These are phyloP conservation scores for Eragrostis curvula DNA, from an alignment of 176 grass and related monocot genomes.

Conservation along the genomic window DNA sequence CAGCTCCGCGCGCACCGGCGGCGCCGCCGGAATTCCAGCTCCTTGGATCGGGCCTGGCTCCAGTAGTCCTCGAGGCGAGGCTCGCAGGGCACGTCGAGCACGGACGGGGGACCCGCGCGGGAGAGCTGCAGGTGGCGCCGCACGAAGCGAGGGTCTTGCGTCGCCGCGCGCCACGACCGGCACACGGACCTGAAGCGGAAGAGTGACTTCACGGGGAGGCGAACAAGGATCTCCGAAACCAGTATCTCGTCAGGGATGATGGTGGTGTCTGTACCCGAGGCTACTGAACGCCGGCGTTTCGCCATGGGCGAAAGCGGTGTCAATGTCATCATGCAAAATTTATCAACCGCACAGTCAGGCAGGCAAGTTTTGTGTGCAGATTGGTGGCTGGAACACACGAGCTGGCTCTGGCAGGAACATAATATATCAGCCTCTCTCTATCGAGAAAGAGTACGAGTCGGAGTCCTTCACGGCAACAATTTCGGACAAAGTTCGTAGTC, in stretches of 20 bases:
- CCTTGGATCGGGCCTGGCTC: neutral
- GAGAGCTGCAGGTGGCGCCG: conserved; percentile 11
- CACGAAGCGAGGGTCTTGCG: neutral
- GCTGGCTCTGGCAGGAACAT: too few species aligned
- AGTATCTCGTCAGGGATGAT: neutral
- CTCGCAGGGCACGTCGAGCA: conserved; percentile 11
- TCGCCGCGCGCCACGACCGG: neutral
- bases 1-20: neutral
- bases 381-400: too few species aligned
- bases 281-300: neutral
- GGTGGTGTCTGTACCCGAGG: neutral
- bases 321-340: neutral
- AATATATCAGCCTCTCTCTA: too few species aligned
- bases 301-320: neutral
- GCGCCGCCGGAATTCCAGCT: conserved; percentile 11
- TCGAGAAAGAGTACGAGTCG: too few species aligned
- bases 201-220: conserved; percentile 11
- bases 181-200: neutral
- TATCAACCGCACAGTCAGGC: too few species aligned
- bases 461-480: too few species aligned
- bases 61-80: neutral
- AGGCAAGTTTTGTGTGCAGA: too few species aligned
- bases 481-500: too few species aligned
- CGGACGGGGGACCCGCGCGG: neutral
- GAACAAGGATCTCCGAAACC: neutral